Percentiles rank a stretch among this genome's conserved stretches.
Conservation (phyloP, 257 asterid genomes). For the Plectranthus barbatus region DNA sequence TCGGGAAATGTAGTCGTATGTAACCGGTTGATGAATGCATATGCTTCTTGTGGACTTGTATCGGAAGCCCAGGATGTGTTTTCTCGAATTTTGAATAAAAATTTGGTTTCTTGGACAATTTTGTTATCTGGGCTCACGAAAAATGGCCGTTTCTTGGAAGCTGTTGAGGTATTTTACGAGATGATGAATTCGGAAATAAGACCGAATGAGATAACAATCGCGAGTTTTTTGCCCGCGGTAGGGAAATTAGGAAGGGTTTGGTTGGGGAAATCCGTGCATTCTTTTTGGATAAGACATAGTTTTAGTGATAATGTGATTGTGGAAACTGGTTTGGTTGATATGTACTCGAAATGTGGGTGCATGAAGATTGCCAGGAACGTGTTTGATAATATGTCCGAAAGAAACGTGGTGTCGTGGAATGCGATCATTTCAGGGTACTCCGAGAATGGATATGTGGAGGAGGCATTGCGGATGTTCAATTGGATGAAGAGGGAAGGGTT, state of each 20-base stretch:
- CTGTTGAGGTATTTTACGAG: conserved; percentile 30
- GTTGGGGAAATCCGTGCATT: conserved; percentile 46
- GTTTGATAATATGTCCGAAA: conserved; percentile 50
- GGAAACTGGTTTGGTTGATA: conserved; percentile 41
- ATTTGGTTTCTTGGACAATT: conserved; percentile 57
- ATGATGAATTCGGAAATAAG: conserved; percentile 32
- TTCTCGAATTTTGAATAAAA: conserved; percentile 27
- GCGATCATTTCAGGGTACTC: conserved; percentile 45
- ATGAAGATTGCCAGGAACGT: conserved; percentile 21
- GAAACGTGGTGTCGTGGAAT: conserved; percentile 53
- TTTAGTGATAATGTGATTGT: conserved; percentile 33
- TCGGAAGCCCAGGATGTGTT: conserved; percentile 31
- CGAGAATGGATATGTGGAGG: conserved; percentile 35
- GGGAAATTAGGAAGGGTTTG: conserved; percentile 30
- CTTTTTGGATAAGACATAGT: conserved; percentile 37
- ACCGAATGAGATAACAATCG: conserved; percentile 52
- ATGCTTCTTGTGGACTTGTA: conserved; percentile 34
- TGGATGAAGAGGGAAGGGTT: conserved; percentile 36
- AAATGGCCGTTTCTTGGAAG: conserved; percentile 34
- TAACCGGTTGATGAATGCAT: conserved; percentile 47
- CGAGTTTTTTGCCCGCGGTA: conserved; percentile 48
- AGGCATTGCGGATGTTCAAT: conserved; percentile 37
- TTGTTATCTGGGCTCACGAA: conserved; percentile 46
- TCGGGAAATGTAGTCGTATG: conserved; percentile 29
- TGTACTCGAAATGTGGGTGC: conserved; percentile 47